Base-by-base conservation (phyloP, 2,329 filamentous ascomycete species). In the Sphaerulina vaccinii region DNA sequence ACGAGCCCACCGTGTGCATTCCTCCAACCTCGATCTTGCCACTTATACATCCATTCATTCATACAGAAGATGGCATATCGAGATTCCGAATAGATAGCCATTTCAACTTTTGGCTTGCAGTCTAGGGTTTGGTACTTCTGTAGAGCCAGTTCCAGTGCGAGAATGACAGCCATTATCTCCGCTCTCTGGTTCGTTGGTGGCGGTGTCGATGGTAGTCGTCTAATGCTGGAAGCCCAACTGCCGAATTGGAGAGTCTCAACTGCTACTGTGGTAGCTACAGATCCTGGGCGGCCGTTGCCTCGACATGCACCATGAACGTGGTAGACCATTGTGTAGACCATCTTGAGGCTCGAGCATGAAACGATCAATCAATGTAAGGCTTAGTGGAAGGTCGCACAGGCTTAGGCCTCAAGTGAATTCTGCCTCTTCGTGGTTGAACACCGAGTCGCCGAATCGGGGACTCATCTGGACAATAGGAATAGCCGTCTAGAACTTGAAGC, bases 241-340 rank as follows among this genome's bases (percentile, higher is more conserved):
- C 32, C 32, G 32, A n/a, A 35, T 35, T n/a, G 32, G 5, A 35
- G 13, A 15, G 13, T 35, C 13, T 35, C 32, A 15, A 35, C 16
- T 35, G 32, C 32, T 6, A 15, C 13, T 6, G 32, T 15, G 32
- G 32, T 35, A 15, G 6, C 32, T 35, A 35, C 16, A n/a, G 32
- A 35, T 35, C 32, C 32, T 10, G 18, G 42, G 6, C 15, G 27
- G n/a, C 27, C 42, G 11, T 46, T 35, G 7, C 29, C 27, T 10
- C 42, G 42, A 19, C 42, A 46, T 13, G 27, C 42, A 10, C 42
- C 42, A 15, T 46, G 27, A 10, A 46, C 36, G 42, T 35, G 29
- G 32, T 35, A 35, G 32, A 35, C 13, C 32, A 35, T 35, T 11
- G 13, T 5, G 13, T 35, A 35, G 5, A 35, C 32, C 32, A 35